Percentiles rank a stretch among this genome's conserved stretches.
phyloP scores from a whole-genome alignment of 129 eudicot species.

The Flaveria robusta region DNA sequence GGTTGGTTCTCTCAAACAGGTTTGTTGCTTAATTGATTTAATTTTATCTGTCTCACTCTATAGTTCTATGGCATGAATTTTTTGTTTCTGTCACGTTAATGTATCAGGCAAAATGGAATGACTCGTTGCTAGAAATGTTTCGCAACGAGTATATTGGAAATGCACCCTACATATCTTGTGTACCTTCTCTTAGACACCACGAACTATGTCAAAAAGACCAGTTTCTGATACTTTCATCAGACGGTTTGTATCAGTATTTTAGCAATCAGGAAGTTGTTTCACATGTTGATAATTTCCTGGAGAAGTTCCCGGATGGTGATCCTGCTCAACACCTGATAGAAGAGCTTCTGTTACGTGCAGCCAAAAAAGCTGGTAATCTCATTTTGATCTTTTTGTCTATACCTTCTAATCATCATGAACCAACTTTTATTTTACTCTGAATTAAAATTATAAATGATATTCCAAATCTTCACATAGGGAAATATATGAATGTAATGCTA shows the following conservation, averaged over 20 bases:
- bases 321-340: slow-evolving; percentile 99
- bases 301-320: slow-evolving; percentile 94
- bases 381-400: neutral
- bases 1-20: slow-evolving; percentile 98
- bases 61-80: neutral
- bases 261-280: slow-evolving; percentile 95
- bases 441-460: neutral
- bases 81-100: neutral
- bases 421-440: neutral
- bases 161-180: slow-evolving; percentile 84
- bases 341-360: slow-evolving; percentile 97
- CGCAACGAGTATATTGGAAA: slow-evolving; percentile 91
- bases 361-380: slow-evolving; percentile 90
- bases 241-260: slow-evolving; percentile 90
- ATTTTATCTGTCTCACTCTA: neutral
- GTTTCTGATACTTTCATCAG: slow-evolving; percentile 92
- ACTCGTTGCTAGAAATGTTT: slow-evolving; percentile 85
- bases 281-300: slow-evolving; percentile 81
- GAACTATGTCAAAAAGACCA: slow-evolving; percentile 74
- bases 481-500: neutral
- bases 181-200: slow-evolving; percentile 91
- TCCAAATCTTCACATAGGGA: neutral
- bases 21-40: slow-evolving; percentile 27
- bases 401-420: neutral
- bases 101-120: slow-evolving; percentile 86